Evolutionary conservation across 1,139 yeast species (phyloP).

Genomic region (Debaryomyces psychrophilus): DNA sequence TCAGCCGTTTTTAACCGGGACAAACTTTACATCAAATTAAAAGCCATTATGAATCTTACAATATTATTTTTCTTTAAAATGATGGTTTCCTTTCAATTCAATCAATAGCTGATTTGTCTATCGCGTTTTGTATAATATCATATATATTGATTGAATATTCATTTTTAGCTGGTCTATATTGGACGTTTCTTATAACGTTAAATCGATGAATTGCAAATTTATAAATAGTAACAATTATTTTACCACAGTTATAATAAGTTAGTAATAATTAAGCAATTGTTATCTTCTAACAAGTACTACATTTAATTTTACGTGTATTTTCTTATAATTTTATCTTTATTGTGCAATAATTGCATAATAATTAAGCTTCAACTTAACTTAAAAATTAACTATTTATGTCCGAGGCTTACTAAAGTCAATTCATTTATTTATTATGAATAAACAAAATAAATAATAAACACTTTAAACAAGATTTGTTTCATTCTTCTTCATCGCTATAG

Average conservation of each 20-base stretch:
- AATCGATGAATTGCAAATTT: background rate
- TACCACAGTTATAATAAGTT: background rate
- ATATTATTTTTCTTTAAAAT: background rate
- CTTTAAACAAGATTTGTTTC: conserved; percentile 4
- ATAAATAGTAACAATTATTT: background rate
- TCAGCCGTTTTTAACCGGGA: conserved; percentile 5
- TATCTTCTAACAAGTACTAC: background rate
- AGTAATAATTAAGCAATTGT: background rate
- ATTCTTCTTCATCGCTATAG: conserved; percentile 12
- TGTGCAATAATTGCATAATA: background rate
- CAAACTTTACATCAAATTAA: conserved; percentile 7
- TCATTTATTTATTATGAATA: background rate
- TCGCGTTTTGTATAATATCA: background rate
- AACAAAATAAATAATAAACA: conserved; percentile 2
- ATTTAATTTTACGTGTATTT: background rate
- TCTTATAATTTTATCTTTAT: background rate
- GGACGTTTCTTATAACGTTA: background rate
- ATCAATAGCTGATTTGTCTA: background rate
- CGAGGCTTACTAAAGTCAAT: background rate
- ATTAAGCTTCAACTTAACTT: background rate
- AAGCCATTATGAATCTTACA: background rate
- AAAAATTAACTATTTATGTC: background rate
- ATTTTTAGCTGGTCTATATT: conserved; percentile 2
- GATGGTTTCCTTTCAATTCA: background rate
- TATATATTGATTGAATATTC: background rate